phyloP scores from a whole-genome alignment of 371 early-diverging fungal genomes.

The Pancytospora philotis region DNA sequence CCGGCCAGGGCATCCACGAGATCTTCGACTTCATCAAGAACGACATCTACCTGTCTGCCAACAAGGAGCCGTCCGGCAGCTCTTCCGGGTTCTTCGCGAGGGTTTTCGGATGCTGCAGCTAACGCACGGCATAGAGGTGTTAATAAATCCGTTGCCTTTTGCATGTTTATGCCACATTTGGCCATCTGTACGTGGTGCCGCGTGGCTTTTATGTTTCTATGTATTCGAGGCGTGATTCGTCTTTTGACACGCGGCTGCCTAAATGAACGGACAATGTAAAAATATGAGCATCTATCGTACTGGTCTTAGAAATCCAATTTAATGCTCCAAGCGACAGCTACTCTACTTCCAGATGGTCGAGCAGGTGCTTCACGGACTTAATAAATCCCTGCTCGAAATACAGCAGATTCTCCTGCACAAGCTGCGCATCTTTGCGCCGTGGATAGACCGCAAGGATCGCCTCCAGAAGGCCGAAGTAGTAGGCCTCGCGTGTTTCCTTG shows the following conservation, averaged over 20 bases:
- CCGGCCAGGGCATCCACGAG: conserved; percentile 83
- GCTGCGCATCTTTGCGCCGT: no score
- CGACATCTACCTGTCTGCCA: conserved; percentile 8
- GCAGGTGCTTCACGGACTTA: no score
- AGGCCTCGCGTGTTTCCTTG: no score
- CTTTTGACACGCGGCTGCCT: not conserved
- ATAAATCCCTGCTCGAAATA: no score
- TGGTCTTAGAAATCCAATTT: no score
- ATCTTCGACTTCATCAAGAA: conserved; percentile 62
- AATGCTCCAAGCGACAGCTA: no score
- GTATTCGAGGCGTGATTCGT: not conserved
- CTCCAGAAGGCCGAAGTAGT: no score
- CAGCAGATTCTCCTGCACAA: no score
- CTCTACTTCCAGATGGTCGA: no score
- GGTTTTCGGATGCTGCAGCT: not conserved
- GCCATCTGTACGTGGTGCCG: not conserved
- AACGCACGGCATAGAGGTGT: no score
- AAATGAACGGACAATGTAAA: not conserved
- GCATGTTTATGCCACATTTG: not conserved
- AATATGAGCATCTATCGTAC: not conserved
- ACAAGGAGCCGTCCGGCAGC: not conserved
- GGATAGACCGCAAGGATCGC: no score
- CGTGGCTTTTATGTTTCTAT: not conserved
- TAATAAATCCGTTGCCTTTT: no score
- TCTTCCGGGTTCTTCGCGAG: not conserved